Evolutionary conservation across 163 green algal genomes (phyloP), one percentile per base, ranked within the genome.

Genomic region (Prototheca cutis): DNA sequence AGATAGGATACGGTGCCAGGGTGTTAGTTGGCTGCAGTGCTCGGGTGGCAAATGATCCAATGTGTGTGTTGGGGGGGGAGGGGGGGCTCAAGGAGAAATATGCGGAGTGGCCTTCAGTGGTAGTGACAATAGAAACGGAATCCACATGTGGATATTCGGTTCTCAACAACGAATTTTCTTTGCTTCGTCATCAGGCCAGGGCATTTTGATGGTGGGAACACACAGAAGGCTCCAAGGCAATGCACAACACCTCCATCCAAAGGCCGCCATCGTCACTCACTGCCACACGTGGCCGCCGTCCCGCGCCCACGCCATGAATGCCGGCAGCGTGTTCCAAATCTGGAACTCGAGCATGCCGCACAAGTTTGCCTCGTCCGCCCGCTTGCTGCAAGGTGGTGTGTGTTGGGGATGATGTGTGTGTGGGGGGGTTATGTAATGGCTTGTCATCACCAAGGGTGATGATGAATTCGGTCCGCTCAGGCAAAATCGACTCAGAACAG

Each of bases 281-380:
- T 33, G 19, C 49, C 27, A 88, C 0, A 67, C 61, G 6, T 62
- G 36, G 0, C 74, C 69, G 18, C 75, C 69, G 70, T 96, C 90
- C 4, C 63, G 49, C 3, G 88, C 78, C 82, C 85, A 95, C 45
- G 56, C 78, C 10, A 68, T 75, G 54, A 96, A 95, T 10, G 85
- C 73, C 7, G 87, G 84, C 48, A 97, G 77, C 34, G 63, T 74
- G 27, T 52, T 60, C 87, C 87, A 91, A 4, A 90, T 48, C 82
- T 94, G 82, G 23, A 80, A 52, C 75, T 95, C 89, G 61, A 93
- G 66, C 0, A 83, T 76, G 4, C 47, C 42, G 59, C 70, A 83
- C 39, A 77, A 48, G 47, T 69, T 53, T 28, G 68, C 71, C 54
- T 73, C 58, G 4, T 31, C 42, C n/a, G 40, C 49, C 49, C n/a